Evolutionary conservation across 768 basidiomycete species (phyloP).

Genomic region (Cystofilobasidium ferigula): DNA sequence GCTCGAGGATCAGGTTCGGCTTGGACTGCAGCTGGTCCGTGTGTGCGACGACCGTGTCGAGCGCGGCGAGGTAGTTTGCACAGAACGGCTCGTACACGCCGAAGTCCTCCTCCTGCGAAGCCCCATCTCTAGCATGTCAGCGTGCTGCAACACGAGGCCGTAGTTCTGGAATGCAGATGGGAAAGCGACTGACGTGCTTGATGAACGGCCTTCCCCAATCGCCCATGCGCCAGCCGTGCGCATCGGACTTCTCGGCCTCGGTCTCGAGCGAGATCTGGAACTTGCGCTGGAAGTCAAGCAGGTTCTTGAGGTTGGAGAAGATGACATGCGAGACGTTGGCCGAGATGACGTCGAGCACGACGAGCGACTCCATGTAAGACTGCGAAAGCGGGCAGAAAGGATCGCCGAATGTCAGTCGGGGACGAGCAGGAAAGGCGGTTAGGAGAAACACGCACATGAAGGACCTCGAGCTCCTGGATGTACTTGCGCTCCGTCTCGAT

Average conservation of each 20-base stretch:
- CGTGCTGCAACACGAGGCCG: conserved; percentile 26
- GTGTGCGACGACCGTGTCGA: conserved; percentile 74
- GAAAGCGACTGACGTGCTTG: conserved; percentile 56
- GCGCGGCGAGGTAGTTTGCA: conserved; percentile 80
- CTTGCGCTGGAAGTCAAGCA: conserved; percentile 90
- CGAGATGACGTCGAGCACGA: conserved; percentile 72
- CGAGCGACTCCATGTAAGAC: conserved; percentile 79
- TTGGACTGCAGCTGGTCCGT: conserved; percentile 60
- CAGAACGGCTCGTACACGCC: conserved; percentile 95
- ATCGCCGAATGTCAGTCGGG: too few species aligned
- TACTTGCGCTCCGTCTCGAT: conserved; percentile 93
- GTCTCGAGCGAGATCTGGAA: conserved; percentile 83
- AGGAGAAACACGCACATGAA: conserved; percentile 58
- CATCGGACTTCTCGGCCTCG: conserved; percentile 52
- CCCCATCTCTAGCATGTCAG: too few species aligned
- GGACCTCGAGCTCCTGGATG: conserved; percentile 88
- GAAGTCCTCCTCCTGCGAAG: conserved; percentile 80
- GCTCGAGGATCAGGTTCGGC: conserved; percentile 53
- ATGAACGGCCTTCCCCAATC: conserved; percentile 78
- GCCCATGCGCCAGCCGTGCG: conserved; percentile 36
- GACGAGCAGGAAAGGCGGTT: too few species aligned
- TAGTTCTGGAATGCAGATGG: conserved; percentile 34
- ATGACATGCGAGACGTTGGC: conserved; percentile 91
- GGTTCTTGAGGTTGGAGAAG: conserved; percentile 85
- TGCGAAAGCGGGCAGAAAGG: conserved; percentile 34